phyloP scores from a whole-genome alignment of 2,329 filamentous ascomycete species.

The Zalaria sp. region DNA sequence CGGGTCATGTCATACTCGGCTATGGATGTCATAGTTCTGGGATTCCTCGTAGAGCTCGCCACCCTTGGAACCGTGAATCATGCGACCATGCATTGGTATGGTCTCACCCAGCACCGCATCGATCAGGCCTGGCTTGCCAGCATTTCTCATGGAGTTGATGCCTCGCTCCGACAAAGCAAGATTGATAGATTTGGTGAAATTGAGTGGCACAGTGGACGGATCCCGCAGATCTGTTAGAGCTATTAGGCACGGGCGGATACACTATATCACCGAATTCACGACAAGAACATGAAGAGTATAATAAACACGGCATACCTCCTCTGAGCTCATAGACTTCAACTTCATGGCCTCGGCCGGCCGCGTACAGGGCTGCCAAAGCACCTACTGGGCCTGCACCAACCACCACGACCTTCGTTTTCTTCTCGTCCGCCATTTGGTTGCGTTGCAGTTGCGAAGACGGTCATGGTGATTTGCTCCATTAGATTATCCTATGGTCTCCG shows the following conservation, averaged over 20 bases:
- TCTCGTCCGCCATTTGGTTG: not conserved
- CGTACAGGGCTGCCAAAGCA: slow-evolving; percentile 81
- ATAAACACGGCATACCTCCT: slow-evolving; percentile 49
- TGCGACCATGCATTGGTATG: slow-evolving; percentile 87
- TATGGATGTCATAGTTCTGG: slow-evolving; percentile 85
- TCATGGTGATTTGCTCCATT: too few relatives aligned
- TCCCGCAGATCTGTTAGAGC: slow-evolving; percentile 62
- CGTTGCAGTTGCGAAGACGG: too few relatives aligned
- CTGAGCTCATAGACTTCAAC: slow-evolving; percentile 92
- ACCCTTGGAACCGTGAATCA: slow-evolving; percentile 68
- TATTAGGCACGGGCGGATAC: slow-evolving; percentile 1
- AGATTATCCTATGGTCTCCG: too few relatives aligned
- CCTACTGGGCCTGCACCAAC: slow-evolving; percentile 91
- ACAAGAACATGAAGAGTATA: not conserved
- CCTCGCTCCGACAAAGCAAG: slow-evolving; percentile 86
- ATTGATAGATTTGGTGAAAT: slow-evolving; percentile 98
- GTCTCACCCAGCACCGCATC: slow-evolving; percentile 62
- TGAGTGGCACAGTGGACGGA: slow-evolving; percentile 67
- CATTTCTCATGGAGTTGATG: slow-evolving; percentile 69
- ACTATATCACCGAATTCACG: too few relatives aligned
- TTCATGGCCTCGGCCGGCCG: slow-evolving; percentile 71
- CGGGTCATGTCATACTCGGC: slow-evolving; percentile 46
- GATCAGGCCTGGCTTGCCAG: slow-evolving; percentile 52
- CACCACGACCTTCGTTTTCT: slow-evolving; percentile 57
- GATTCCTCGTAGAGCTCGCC: slow-evolving; percentile 60